Percentiles rank a stretch among this genome's conserved stretches.
Conservation (phyloP, 2,329 filamentous ascomycete species). For the Aureobasidium sp. region DNA sequence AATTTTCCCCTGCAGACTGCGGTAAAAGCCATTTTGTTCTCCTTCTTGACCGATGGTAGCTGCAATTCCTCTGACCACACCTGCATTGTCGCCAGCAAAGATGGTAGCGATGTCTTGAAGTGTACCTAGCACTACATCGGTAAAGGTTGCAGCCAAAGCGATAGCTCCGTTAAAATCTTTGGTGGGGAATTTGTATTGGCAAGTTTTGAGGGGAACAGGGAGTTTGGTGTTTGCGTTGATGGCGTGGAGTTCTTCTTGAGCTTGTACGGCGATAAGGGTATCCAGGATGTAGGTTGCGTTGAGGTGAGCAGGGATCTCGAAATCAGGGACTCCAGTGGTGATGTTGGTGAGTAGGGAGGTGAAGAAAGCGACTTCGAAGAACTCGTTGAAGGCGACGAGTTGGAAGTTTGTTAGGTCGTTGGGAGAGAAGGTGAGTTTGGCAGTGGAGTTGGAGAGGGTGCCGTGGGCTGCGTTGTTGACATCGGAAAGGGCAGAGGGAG, state of each 20-base stretch:
- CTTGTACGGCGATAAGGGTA: slow-evolving; percentile 43
- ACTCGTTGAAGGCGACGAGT: slow-evolving; percentile 61
- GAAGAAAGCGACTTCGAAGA: slow-evolving; percentile 66
- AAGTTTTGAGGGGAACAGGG: slow-evolving; percentile 49
- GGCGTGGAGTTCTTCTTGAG: slow-evolving; percentile 60
- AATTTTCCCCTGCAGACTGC: slow-evolving; percentile 45
- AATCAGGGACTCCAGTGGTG: slow-evolving; percentile 47
- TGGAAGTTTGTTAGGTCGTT: slow-evolving; percentile 41
- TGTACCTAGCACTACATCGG: slow-evolving; percentile 58
- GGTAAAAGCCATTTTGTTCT: slow-evolving; percentile 64
- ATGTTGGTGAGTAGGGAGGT: slow-evolving; percentile 56
- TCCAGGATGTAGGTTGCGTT: slow-evolving; percentile 34
- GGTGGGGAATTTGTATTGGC: slow-evolving; percentile 57
- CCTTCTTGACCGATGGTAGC: slow-evolving; percentile 65
- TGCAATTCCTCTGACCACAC: slow-evolving; percentile 48
- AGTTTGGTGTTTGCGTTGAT: slow-evolving; percentile 45
- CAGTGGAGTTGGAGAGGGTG: slow-evolving; percentile 49
- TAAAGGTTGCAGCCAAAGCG: slow-evolving; percentile 55
- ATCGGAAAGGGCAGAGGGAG: slow-evolving; percentile 33
- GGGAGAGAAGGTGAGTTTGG: slow-evolving; percentile 35
- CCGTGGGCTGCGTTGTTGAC: slow-evolving; percentile 52
- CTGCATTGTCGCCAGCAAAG: slow-evolving; percentile 48
- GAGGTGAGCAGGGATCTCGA: slow-evolving; percentile 44
- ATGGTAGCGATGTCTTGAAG: slow-evolving; percentile 54
- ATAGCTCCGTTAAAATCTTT: slow-evolving; percentile 50